Evolutionary conservation across 495 filamentous ascomycete genomes (phyloP), one percentile per base, ranked within the genome.

Genomic region (Trichoderma asperelloides): DNA sequence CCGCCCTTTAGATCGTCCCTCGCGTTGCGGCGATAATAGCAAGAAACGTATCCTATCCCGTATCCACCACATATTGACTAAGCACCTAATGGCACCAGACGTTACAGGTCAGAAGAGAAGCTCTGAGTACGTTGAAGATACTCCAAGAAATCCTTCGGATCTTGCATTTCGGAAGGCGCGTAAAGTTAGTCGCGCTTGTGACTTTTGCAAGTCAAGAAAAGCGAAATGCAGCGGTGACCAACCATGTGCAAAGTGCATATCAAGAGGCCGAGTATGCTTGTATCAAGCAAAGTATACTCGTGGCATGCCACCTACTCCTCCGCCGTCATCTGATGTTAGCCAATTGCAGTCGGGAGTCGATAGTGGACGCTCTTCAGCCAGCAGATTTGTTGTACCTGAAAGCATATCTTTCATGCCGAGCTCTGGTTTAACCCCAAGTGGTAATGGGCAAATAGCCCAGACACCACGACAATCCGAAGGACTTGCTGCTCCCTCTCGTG

Each of bases 171-270:
- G 62, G 33, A 64, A 64, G 33, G 23, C 62, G 39, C 62, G 33
- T 18, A 64, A 64, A 67, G 80, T 81, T 66, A 82, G 79, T 43
- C 69, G 80, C 63, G 80, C 80, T 51, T 82, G 80, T 71, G 80
- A 82, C 70, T 76, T 72, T 43, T 82, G 80, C 72, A 82, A 82
- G 72, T 30, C 73, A 39, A 80, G 80, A 69, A 82, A 82, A 69
- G 80, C 78, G 3, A 74, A 75, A 30, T 82, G 80, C 63, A 81
- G 76, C 0, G 80, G 80, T 37, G 81, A 79, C 21, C 41, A 80
- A n/a, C 79, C 80, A 0, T 82, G 80, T 63, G 70, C 72, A 8
- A 69, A 78, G 66, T 82, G 80, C 60, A 75, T 75, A 12, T 73
- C 75, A 30, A 72, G 79, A 15, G 78, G 75, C 27, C 71, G 80